A percentile compares a stretch with the other conserved stretches of the same genome.
These are phyloP conservation scores for Xanthoparmelia taractica DNA, from an alignment of 495 filamentous ascomycete species.

Conservation along the genomic window DNA sequence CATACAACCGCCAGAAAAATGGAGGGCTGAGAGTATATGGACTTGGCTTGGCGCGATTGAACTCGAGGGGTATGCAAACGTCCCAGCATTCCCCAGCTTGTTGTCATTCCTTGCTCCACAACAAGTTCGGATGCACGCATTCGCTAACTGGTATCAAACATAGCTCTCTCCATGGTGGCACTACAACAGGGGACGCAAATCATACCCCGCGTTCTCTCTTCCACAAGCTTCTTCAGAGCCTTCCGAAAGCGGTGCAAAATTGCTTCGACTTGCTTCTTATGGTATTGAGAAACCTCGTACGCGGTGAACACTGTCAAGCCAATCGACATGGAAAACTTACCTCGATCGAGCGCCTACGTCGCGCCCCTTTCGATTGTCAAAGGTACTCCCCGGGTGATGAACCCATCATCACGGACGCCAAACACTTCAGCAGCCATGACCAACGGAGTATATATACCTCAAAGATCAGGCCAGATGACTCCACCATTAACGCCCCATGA, in stretches of 20 bases:
- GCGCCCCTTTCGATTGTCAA: slow-evolving; percentile 70
- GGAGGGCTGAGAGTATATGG: background rate
- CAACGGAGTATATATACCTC: slow-evolving; percentile 24
- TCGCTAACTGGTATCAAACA: slow-evolving; percentile 7
- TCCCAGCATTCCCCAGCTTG: slow-evolving; percentile 12
- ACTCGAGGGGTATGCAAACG: slow-evolving; percentile 13
- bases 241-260: slow-evolving; percentile 8
- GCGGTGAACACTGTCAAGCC: slow-evolving; percentile 2
- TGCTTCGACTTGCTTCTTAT: slow-evolving; percentile 1
- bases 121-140: slow-evolving; percentile 2
- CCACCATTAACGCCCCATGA: slow-evolving; percentile 66
- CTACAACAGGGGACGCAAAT: slow-evolving; percentile 12
- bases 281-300: background rate
- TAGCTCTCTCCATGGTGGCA: slow-evolving; percentile 12
- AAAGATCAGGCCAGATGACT: slow-evolving; percentile 49
- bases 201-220: slow-evolving; percentile 7
- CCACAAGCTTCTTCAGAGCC: background rate
- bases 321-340: slow-evolving; percentile 34
- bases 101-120: slow-evolving; percentile 17
- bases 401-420: slow-evolving; percentile 38
- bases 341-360: slow-evolving; percentile 57
- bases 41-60: background rate
- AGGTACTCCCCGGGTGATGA: slow-evolving; percentile 42
- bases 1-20: slow-evolving; percentile 7
- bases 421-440: slow-evolving; percentile 26